phyloP scores from a whole-genome alignment of 2,329 filamentous ascomycete species.

The Pseudogymnoascus verrucosus region DNA sequence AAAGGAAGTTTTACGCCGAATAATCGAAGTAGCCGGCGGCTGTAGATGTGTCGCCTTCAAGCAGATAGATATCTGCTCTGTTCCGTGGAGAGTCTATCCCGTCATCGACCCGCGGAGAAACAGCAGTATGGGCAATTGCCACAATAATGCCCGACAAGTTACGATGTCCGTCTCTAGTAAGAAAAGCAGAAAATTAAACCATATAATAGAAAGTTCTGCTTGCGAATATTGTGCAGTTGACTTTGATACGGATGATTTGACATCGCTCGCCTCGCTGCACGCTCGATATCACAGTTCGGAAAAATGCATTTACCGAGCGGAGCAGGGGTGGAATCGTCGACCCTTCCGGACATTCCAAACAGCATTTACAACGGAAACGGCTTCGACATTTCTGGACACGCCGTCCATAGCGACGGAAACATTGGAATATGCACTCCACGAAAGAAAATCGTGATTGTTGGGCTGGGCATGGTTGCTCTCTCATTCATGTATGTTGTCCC shows the following conservation, averaged over 20 bases:
- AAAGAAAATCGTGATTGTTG: slow-evolving; percentile 73
- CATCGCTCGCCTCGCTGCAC: neutral
- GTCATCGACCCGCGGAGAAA: neutral
- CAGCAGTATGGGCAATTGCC: neutral
- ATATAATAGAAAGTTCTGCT: neutral
- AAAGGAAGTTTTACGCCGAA: neutral
- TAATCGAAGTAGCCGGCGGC: neutral
- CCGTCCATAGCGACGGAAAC: neutral
- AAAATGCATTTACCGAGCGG: slow-evolving; percentile 8
- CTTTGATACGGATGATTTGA: slow-evolving; percentile 1
- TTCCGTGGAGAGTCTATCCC: neutral
- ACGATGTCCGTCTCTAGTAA: neutral
- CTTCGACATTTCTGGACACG: neutral
- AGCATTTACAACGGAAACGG: neutral
- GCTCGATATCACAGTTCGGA: neutral
- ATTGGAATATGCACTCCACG: slow-evolving; percentile 24
- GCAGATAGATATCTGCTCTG: neutral
- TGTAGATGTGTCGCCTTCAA: neutral
- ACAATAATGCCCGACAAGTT: neutral
- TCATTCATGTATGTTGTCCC: slow-evolving; percentile 67
- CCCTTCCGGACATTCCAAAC: neutral
- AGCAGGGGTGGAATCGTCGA: neutral
- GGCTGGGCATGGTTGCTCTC: slow-evolving; percentile 86
- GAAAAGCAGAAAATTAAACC: neutral
- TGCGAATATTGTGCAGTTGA: neutral